phyloP scores from a whole-genome alignment of 202 grass and related monocot species.

The Schoenoplectus triqueter region DNA sequence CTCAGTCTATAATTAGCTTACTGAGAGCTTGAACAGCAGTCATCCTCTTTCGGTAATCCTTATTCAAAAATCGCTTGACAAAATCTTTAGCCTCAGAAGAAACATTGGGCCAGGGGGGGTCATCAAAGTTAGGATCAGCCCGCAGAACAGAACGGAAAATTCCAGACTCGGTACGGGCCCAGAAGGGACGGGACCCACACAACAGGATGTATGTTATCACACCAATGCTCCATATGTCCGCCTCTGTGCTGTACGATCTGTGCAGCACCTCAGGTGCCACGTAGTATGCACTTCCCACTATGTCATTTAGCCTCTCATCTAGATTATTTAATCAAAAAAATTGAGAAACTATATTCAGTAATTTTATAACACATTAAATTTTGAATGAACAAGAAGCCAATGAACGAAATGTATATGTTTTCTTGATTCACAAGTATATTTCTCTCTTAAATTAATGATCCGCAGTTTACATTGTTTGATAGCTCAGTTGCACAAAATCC shows the following conservation, averaged over 20 bases:
- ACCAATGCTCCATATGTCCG: conserved; percentile 98
- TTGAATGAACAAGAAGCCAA: neutral
- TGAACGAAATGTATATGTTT: neutral
- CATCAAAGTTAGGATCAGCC: conserved; percentile 90
- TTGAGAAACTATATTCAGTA: neutral
- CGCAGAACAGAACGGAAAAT: conserved; percentile 94
- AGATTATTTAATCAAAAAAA: conserved; percentile 34
- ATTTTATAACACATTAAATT: neutral
- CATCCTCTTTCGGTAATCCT: conserved; percentile 99
- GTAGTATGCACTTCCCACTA: conserved; percentile 97
- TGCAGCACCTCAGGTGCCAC: conserved; percentile 96
- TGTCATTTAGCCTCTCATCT: conserved; percentile 99
- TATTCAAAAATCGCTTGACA: conserved; percentile 95
- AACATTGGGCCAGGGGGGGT: conserved; percentile 91
- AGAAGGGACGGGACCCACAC: conserved; percentile 95
- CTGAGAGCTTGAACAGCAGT: conserved; percentile 95
- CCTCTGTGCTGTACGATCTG: conserved; percentile 96
- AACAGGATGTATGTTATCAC: conserved; percentile 96
- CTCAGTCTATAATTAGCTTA: conserved; percentile 50
- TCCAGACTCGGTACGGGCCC: conserved; percentile 98
- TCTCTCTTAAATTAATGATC: neutral
- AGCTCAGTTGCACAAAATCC: conserved; percentile 1
- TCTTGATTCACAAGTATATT: neutral
- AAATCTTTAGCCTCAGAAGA: conserved; percentile 95
- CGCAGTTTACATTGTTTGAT: neutral